These are phyloP conservation scores for Pezicula carpinea DNA, from an alignment of 2,329 filamentous ascomycete genomes.

Conservation along the genomic window DNA sequence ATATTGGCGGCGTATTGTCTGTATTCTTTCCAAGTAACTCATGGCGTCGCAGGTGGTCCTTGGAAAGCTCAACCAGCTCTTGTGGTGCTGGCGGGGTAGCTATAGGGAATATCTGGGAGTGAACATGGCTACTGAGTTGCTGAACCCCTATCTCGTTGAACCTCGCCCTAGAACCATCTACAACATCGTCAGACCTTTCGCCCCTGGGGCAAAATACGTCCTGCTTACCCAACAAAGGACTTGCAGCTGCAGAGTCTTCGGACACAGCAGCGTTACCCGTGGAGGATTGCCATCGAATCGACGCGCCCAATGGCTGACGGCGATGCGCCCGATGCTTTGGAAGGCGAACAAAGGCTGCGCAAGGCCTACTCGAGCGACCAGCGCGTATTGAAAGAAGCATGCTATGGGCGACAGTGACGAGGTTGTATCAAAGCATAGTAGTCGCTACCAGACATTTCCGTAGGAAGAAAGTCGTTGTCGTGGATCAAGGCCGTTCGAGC, in stretches of 20 bases:
- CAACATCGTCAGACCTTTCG: background rate
- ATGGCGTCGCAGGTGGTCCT: slow-evolving; percentile 78
- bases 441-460: slow-evolving; percentile 2
- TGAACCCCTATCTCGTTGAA: slow-evolving; percentile 94
- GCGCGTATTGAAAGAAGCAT: slow-evolving; percentile 27
- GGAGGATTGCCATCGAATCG: slow-evolving; percentile 40
- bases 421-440: slow-evolving; percentile 18
- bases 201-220: background rate
- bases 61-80: slow-evolving; percentile 74
- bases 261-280: slow-evolving; percentile 15
- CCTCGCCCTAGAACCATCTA: slow-evolving; percentile 50
- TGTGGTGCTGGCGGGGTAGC: slow-evolving; percentile 52
- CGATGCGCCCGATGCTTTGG: slow-evolving; percentile 42
- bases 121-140: slow-evolving; percentile 80
- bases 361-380: slow-evolving; percentile 24
- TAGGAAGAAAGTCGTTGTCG: background rate
- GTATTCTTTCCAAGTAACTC: slow-evolving; percentile 88
- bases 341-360: slow-evolving; percentile 45
- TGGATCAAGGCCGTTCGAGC: background rate
- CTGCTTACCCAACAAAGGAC: slow-evolving; percentile 14
- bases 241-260: slow-evolving; percentile 4
- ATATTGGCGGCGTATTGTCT: slow-evolving; percentile 69
- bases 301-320: slow-evolving; percentile 22
- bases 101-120: slow-evolving; percentile 74
- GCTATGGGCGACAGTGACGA: slow-evolving; percentile 10